Conservation (phyloP, 495 filamentous ascomycete species). For the Xeromyces bisporus region DNA sequence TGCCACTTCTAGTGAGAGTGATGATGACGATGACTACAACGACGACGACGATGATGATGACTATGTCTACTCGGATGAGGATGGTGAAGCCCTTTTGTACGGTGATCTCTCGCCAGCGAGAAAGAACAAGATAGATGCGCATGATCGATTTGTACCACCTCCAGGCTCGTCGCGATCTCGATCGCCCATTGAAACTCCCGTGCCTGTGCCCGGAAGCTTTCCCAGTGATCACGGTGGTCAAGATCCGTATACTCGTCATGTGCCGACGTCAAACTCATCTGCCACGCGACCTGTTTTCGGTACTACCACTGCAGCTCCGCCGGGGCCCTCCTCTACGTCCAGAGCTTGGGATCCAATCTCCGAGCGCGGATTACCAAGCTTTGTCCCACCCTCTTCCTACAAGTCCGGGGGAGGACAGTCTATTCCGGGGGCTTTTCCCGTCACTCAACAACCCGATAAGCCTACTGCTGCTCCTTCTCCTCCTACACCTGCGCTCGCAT, state of each 20-base stretch:
- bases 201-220: constrained; percentile 12
- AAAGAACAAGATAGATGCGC: too few species aligned
- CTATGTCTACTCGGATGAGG: too few species aligned
- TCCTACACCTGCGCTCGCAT: constrained; percentile 9
- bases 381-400: constrained; percentile 23
- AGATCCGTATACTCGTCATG: background rate
- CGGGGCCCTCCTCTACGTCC: constrained; percentile 6
- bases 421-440: constrained; percentile 28
- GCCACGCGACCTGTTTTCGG: constrained; percentile 2
- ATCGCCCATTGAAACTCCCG: too few species aligned
- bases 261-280: background rate
- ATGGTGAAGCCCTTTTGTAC: too few species aligned
- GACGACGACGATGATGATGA: too few species aligned
- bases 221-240: constrained; percentile 23
- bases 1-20: too few species aligned
- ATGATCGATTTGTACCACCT: too few species aligned
- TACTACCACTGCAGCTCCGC: constrained; percentile 4
- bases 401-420: constrained; percentile 9
- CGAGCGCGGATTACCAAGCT: constrained; percentile 24
- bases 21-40: too few species aligned
- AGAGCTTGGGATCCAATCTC: constrained; percentile 26
- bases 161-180: too few species aligned
- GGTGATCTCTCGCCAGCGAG: too few species aligned
- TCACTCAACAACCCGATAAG: constrained; percentile 8
- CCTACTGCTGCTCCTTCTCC: constrained; percentile 5